These are phyloP conservation scores for Cystofilobasidium bisporidii DNA, from an alignment of 768 basidiomycete species.

Conservation along the genomic window DNA sequence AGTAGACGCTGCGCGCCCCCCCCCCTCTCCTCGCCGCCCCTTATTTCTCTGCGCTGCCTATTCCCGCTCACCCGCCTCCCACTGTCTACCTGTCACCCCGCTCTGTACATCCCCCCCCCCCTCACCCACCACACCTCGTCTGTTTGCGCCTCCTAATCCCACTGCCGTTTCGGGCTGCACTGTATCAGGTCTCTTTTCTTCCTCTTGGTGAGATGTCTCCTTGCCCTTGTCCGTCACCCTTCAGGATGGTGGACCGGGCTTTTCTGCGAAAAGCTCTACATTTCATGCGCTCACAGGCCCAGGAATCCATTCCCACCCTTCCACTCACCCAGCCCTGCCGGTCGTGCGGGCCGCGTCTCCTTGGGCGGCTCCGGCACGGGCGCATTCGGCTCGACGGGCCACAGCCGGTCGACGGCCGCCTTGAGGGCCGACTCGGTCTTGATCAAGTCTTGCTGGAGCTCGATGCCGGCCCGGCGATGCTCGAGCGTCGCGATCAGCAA, in stretches of 20 bases:
- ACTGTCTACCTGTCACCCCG: not conserved
- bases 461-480: conserved; percentile 14
- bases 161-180: no score
- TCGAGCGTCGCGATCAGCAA: conserved; percentile 11
- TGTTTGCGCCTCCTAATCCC: no score
- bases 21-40: not conserved
- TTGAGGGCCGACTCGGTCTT: conserved; percentile 11
- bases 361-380: conserved; percentile 6
- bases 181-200: no score
- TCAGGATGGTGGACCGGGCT: no score
- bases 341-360: conserved; percentile 12
- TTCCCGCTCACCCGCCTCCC: not conserved
- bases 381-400: conserved; percentile 8
- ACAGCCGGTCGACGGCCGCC: conserved; percentile 14
- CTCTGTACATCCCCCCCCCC: not conserved
- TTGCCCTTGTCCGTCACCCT: no score
- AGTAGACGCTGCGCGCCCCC: not conserved
- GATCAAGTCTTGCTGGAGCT: conserved; percentile 18
- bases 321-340: conserved; percentile 12
- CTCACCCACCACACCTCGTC: no score
- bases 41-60: not conserved
- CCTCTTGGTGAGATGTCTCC: no score
- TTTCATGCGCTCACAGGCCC: conserved; percentile 14
- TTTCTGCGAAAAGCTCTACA: no score
- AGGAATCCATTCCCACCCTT: conserved; percentile 26